Percentiles rank a stretch among this genome's conserved stretches.
phyloP scores from a whole-genome alignment of 176 grass and related monocot genomes.

The Elymus sibiricus region DNA sequence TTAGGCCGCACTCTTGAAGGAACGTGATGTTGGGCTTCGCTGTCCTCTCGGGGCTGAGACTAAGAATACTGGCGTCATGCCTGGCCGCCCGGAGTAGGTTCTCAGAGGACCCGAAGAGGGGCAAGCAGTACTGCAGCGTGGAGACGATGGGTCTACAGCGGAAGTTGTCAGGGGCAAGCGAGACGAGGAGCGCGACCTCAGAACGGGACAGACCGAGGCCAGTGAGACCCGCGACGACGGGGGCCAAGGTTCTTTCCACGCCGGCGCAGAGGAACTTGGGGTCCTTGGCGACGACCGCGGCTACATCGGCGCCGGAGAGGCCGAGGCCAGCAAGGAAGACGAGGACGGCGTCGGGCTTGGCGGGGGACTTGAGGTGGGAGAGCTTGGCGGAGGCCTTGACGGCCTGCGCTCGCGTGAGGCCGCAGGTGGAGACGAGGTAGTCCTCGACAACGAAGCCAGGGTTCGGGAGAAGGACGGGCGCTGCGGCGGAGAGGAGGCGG shows the following conservation, averaged over 20 bases:
- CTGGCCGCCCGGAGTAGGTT: not conserved
- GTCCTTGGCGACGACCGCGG: not conserved
- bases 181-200: not conserved
- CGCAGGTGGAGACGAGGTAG: not conserved
- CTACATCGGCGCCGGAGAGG: not conserved
- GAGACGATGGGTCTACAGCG: not conserved
- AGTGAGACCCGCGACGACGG: not conserved
- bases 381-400: not conserved
- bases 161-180: not conserved
- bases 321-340: not conserved
- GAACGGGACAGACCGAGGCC: not conserved
- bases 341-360: not conserved
- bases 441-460: not conserved
- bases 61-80: not conserved
- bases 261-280: not conserved
- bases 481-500: not conserved
- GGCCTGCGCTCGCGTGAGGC: not conserved
- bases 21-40: not conserved
- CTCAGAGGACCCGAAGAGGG: not conserved
- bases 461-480: not conserved
- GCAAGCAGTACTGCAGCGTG: not conserved
- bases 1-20: not conserved
- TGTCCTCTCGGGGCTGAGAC: not conserved
- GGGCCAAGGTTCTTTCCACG: not conserved
- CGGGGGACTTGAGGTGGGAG: not conserved